Base-by-base conservation (phyloP, 2,329 filamentous ascomycete genomes). In the Cadophora sp. region DNA sequence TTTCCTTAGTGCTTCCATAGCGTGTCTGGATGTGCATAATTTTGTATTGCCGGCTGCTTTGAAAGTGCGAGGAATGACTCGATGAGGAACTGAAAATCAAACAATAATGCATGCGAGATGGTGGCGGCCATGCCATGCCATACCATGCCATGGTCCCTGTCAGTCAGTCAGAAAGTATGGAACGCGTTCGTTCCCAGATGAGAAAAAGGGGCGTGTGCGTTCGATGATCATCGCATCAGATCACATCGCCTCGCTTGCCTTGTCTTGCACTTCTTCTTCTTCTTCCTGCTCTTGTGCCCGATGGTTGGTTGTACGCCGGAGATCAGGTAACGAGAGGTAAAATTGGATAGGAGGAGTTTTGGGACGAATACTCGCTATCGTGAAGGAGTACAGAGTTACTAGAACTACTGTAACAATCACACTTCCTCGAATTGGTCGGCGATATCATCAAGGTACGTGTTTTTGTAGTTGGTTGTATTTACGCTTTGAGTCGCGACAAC, bases 241-340 rank as follows among this genome's bases (percentile, higher is more conserved):
- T 48, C 43, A 11, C n/a, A 12, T 22, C 4, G 37, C 37, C 40
- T 37, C 34, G 34, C 40, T 43, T 43, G 34, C 34, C 40, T 48
- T 22, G 43, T 22, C 43, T 48, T 48, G 43, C 43, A 22, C 43
- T 48, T 48, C 9, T n/a, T 40, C 34, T 37, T 34, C 43, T 48
- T 48, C 9, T n/a, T 40, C 34, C 29, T 34, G 16, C 22, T 34
- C 51, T 29, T 55, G 43, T 55, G 27, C 26, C 27, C 56, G 31
- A 37, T 37, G 37, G 37, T 60, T 60, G 31, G 56, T 60, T 43
- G n/a, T 43, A 60, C 56, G 56, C 31, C 14, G 56, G 56, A 60
- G 31, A 60, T 43, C 37, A 60, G 37, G 56, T 40, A 60, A 37
- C 40, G 9, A 48, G 43, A 50, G 19, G 22, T 61, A 48, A 34